Conservation (phyloP, 2,329 filamentous ascomycete genomes). For the Uncinocarpus reesii region DNA sequence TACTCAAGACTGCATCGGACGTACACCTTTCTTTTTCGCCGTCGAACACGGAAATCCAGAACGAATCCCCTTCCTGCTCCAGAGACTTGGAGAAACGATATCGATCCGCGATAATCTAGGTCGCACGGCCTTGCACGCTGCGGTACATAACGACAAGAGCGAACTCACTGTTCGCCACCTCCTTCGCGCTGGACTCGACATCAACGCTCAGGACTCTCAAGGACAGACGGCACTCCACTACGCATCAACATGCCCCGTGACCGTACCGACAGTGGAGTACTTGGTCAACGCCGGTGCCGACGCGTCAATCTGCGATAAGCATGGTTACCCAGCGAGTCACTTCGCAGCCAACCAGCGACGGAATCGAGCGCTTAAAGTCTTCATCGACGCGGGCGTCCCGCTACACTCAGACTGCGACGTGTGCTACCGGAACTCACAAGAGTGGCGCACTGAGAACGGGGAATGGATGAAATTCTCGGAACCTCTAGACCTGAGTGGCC, state of each 20-base stretch:
- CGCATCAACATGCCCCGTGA: not conserved
- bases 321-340: slow-evolving; percentile 1
- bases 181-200: not conserved
- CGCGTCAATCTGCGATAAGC: not conserved
- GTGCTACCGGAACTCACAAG: not conserved
- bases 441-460: not conserved
- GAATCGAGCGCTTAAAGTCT: not conserved
- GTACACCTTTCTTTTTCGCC: slow-evolving; percentile 32
- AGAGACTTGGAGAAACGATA: not conserved
- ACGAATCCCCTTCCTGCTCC: slow-evolving; percentile 4
- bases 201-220: slow-evolving; percentile 7
- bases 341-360: slow-evolving; percentile 5
- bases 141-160: slow-evolving; percentile 1
- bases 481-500: slow-evolving; percentile 4
- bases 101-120: slow-evolving; percentile 4
- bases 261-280: not conserved
- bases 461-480: not conserved
- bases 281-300: slow-evolving; percentile 5
- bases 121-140: slow-evolving; percentile 7
- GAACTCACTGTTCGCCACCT: slow-evolving; percentile 8
- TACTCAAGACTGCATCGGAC: slow-evolving; percentile 29
- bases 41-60: slow-evolving; percentile 28
- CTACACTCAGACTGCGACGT: not conserved
- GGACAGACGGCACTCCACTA: slow-evolving; percentile 9
- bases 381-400: not conserved